phyloP scores from a whole-genome alignment of 176 grass and related monocot genomes.

The Phragmites australis region DNA sequence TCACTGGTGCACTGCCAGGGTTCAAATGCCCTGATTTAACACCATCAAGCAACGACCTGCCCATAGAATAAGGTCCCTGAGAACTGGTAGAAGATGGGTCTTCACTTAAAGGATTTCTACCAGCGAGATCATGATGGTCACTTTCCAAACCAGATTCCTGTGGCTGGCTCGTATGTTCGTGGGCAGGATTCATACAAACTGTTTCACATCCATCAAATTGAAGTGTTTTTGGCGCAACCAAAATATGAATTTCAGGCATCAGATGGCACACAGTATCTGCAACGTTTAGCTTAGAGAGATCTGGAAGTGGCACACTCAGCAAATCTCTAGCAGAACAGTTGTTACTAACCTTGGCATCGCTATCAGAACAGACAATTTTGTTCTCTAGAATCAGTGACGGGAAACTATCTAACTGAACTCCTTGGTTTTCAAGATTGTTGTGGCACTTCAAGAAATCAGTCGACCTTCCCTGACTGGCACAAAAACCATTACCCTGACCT shows the following conservation, averaged over 20 bases:
- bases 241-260: constrained; percentile 38
- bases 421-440: constrained; percentile 27
- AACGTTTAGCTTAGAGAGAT: constrained; percentile 12
- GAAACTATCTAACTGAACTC: constrained; percentile 32
- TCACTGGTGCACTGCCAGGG: constrained; percentile 19
- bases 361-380: constrained; percentile 23
- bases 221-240: constrained; percentile 52
- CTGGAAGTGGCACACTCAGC: neutral
- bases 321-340: constrained; percentile 33
- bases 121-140: constrained; percentile 25
- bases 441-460: constrained; percentile 29
- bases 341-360: neutral
- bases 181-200: constrained; percentile 16
- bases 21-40: constrained; percentile 22
- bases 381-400: constrained; percentile 2
- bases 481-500: constrained; percentile 33
- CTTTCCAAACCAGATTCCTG: constrained; percentile 22
- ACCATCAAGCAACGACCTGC: constrained; percentile 26
- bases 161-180: constrained; percentile 30
- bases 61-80: constrained; percentile 21
- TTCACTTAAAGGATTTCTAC: constrained; percentile 30
- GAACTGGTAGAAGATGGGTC: constrained; percentile 28
- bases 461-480: constrained; percentile 21
- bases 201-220: constrained; percentile 50
- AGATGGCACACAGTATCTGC: constrained; percentile 10